Conservation (phyloP, 2,329 filamentous ascomycete genomes). For the Trichoderma breve region DNA sequence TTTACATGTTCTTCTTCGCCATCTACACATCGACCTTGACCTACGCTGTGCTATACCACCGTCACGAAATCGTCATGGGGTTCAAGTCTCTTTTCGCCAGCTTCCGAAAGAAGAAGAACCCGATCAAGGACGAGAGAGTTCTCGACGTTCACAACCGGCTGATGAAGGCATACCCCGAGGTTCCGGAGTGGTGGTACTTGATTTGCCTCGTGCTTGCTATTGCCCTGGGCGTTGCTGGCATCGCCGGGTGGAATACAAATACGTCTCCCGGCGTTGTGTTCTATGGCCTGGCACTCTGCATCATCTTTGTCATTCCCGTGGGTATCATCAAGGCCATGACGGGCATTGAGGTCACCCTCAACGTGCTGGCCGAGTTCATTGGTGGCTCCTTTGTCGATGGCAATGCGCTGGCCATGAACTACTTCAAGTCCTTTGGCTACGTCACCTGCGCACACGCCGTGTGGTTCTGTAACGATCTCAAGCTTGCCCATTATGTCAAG, state of each 20-base stretch:
- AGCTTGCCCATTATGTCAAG: constrained; percentile 57
- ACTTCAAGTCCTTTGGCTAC: constrained; percentile 53
- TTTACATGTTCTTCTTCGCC: constrained; percentile 57
- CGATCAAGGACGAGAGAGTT: constrained; percentile 35
- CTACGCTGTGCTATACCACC: constrained; percentile 52
- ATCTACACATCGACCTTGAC: constrained; percentile 53
- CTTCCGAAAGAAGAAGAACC: constrained; percentile 40
- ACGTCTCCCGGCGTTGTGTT: constrained; percentile 52
- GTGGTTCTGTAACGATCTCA: constrained; percentile 48
- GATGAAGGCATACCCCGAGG: constrained; percentile 47
- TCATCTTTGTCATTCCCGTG: constrained; percentile 51
- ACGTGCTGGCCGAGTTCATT: constrained; percentile 54
- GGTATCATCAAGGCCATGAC: constrained; percentile 55
- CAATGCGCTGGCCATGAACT: constrained; percentile 53
- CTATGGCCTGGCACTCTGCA: constrained; percentile 48
- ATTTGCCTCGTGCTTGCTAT: constrained; percentile 43
- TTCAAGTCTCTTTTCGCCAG: constrained; percentile 48
- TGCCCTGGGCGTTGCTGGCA: constrained; percentile 45
- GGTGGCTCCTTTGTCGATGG: constrained; percentile 51
- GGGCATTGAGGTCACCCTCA: constrained; percentile 50
- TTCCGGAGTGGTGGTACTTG: constrained; percentile 56
- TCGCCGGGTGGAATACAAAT: constrained; percentile 49
- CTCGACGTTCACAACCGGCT: constrained; percentile 50
- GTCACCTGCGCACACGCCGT: constrained; percentile 52
- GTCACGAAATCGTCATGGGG: constrained; percentile 49